Conservation (phyloP, 2,329 filamentous ascomycete genomes). For the Elsinoe ampelina region DNA sequence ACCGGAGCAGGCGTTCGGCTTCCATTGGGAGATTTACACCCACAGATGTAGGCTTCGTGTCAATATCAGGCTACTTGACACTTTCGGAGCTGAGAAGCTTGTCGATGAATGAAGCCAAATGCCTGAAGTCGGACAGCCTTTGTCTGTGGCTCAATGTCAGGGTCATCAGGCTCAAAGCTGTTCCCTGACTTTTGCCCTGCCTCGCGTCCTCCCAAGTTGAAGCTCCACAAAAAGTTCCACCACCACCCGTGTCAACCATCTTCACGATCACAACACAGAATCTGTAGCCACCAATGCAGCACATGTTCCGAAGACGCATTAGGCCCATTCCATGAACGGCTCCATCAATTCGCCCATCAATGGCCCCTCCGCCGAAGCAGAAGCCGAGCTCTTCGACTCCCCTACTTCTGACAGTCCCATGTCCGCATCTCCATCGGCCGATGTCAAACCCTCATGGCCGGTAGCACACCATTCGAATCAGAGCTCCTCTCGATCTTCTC, state of each 20-base stretch:
- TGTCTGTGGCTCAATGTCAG: too few species aligned
- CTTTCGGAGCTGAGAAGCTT: too few species aligned
- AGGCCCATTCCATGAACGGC: conserved; percentile 2
- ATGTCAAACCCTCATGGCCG: neutral
- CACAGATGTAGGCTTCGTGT: too few species aligned
- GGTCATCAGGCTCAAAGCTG: neutral
- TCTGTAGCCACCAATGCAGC: neutral
- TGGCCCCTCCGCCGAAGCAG: conserved; percentile 10
- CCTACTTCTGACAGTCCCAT: neutral
- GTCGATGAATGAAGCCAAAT: too few species aligned
- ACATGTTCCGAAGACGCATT: neutral
- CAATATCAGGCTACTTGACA: too few species aligned
- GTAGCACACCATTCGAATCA: neutral
- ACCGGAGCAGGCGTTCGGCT: too few species aligned
- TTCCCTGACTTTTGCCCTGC: neutral
- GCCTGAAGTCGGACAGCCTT: too few species aligned
- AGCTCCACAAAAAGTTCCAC: conserved; percentile 11
- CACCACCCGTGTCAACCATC: neutral
- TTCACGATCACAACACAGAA: neutral
- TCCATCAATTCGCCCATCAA: conserved; percentile 6
- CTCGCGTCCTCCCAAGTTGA: neutral
- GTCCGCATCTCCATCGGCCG: neutral
- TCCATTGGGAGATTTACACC: too few species aligned
- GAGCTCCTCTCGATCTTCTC: neutral
- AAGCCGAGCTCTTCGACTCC: conserved; percentile 11